Conservation (phyloP, 208 protist species). For the Trypanosomatidae sp. region DNA sequence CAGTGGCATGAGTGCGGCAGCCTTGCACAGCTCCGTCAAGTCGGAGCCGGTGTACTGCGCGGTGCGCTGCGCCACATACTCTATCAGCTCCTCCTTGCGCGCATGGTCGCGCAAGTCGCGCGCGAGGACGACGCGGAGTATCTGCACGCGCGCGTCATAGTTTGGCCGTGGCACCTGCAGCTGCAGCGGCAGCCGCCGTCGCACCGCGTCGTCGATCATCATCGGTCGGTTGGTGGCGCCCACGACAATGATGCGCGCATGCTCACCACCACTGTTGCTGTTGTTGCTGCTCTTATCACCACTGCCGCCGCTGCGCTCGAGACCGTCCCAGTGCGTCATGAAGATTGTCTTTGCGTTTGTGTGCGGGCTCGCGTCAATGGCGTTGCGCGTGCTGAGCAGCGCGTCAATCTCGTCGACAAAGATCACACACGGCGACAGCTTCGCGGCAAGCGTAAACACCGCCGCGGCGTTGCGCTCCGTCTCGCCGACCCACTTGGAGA, state of each 20-base stretch:
- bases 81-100: constrained; percentile 31
- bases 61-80: constrained; percentile 71
- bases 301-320: constrained; percentile 12
- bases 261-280: no score
- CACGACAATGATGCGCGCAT: constrained; percentile 66
- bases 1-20: constrained; percentile 56
- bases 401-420: constrained; percentile 90
- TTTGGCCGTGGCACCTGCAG: constrained; percentile 71
- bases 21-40: constrained; percentile 89
- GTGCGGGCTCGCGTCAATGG: constrained; percentile 43
- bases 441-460: constrained; percentile 75
- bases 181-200: constrained; percentile 78
- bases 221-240: constrained; percentile 86
- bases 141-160: constrained; percentile 30
- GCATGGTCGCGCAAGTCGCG: constrained; percentile 39
- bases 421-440: constrained; percentile 77
- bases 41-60: constrained; percentile 87
- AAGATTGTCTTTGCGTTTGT: constrained; percentile 85
- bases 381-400: constrained; percentile 71
- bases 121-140: constrained; percentile 61
- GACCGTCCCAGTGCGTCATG: constrained; percentile 86
- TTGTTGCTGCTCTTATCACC: constrained; percentile 1
- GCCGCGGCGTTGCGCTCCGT: constrained; percentile 94
- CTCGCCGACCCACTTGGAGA: constrained; percentile 92
- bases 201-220: constrained; percentile 86